Evolutionary conservation across 2,329 filamentous ascomycete species (phyloP).

Genomic region (Verticillium dahliae): DNA sequence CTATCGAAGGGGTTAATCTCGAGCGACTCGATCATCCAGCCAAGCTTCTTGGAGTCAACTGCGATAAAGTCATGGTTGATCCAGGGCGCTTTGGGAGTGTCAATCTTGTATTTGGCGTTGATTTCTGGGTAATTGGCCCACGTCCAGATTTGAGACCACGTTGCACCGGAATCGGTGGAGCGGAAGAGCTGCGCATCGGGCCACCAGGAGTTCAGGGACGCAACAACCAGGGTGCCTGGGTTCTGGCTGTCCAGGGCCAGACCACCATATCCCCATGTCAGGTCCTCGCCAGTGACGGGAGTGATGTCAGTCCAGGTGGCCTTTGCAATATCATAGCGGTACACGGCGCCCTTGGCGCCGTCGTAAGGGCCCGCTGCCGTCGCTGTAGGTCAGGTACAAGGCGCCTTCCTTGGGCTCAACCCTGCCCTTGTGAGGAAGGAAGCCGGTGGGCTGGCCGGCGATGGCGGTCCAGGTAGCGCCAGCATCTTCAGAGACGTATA

Average conservation of each 20-base stretch:
- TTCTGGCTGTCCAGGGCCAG: slow-evolving; percentile 45
- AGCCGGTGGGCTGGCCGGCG: slow-evolving; percentile 39
- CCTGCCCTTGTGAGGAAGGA: slow-evolving; percentile 48
- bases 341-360: slow-evolving; percentile 44
- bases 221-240: slow-evolving; percentile 50
- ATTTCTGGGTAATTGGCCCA: slow-evolving; percentile 39
- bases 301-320: slow-evolving; percentile 50
- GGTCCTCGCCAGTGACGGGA: slow-evolving; percentile 37
- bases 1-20: slow-evolving; percentile 53
- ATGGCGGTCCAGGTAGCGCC: slow-evolving; percentile 46
- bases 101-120: slow-evolving; percentile 38
- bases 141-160: slow-evolving; percentile 47
- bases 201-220: slow-evolving; percentile 52
- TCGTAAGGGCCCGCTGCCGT: slow-evolving; percentile 54
- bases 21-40: slow-evolving; percentile 56
- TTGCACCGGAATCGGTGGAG: slow-evolving; percentile 46
- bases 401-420: slow-evolving; percentile 40
- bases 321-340: slow-evolving; percentile 44
- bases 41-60: slow-evolving; percentile 40
- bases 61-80: slow-evolving; percentile 42
- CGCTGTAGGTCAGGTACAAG: slow-evolving; percentile 47
- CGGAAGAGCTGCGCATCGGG: slow-evolving; percentile 51
- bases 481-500: slow-evolving; percentile 48
- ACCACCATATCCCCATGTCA: slow-evolving; percentile 51
- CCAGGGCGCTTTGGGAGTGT: slow-evolving; percentile 45